These are phyloP conservation scores for Gymnopus androsaceus DNA, from an alignment of 1,284 basidiomycete species.

Conservation along the genomic window DNA sequence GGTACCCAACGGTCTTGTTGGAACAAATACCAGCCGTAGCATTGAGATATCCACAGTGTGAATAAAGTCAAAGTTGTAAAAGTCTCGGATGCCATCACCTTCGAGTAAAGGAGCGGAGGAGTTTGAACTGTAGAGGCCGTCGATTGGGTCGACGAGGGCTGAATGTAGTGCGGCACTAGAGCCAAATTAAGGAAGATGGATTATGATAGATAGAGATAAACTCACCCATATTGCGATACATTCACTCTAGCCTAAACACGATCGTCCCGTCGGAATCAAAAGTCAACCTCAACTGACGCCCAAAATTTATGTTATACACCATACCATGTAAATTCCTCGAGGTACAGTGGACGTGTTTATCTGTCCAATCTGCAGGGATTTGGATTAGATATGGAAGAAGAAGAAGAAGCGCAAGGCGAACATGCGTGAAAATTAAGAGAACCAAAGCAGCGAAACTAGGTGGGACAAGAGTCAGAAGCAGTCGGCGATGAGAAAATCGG, in stretches of 20 bases:
- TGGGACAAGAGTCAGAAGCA: constrained; percentile 26
- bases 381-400: constrained; percentile 31
- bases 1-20: constrained; percentile 56
- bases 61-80: constrained; percentile 77
- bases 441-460: constrained; percentile 63
- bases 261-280: constrained; percentile 16
- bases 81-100: constrained; percentile 62
- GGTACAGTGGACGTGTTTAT: constrained; percentile 75
- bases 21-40: constrained; percentile 63
- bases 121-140: constrained; percentile 69
- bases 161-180: constrained; percentile 50
- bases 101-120: constrained; percentile 60
- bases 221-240: constrained; percentile 68
- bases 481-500: constrained; percentile 7
- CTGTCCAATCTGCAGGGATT: constrained; percentile 65
- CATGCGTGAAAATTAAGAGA: constrained; percentile 79
- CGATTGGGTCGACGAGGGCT: constrained; percentile 59
- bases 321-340: constrained; percentile 72
- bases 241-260: constrained; percentile 62
- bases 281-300: background rate
- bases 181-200: constrained; percentile 15
- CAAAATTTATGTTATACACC: no score
- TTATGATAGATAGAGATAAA: constrained; percentile 11
- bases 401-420: constrained; percentile 36
- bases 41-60: constrained; percentile 71